These are phyloP conservation scores for Suhomyces guaymorum DNA, from an alignment of 1,139 yeast species.

Conservation along the genomic window DNA sequence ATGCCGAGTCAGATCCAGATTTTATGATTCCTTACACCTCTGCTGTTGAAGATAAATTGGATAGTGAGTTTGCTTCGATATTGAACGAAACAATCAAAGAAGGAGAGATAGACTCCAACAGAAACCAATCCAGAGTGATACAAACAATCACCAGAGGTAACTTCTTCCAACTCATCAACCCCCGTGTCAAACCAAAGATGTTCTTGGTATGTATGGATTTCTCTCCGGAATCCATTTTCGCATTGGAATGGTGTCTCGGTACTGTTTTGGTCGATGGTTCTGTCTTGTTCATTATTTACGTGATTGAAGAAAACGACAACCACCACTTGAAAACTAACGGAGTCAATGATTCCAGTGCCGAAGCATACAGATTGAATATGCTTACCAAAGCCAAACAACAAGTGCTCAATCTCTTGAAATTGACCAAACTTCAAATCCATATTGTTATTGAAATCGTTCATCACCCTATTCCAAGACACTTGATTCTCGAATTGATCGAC, in stretches of 20 bases:
- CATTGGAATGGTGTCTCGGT: constrained; percentile 89
- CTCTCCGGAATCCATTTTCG: constrained; percentile 82
- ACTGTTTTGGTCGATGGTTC: constrained; percentile 84
- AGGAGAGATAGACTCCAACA: constrained; percentile 62
- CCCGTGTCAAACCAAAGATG: constrained; percentile 60
- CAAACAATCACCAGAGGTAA: constrained; percentile 74
- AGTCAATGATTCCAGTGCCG: constrained; percentile 45
- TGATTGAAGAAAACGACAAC: constrained; percentile 65
- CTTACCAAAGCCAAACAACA: constrained; percentile 62
- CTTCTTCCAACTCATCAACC: constrained; percentile 55
- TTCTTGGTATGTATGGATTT: constrained; percentile 79
- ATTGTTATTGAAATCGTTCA: constrained; percentile 75
- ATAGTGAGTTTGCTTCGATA: constrained; percentile 61
- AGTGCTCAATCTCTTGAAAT: constrained; percentile 58
- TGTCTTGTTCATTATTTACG: constrained; percentile 76
- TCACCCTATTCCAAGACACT: constrained; percentile 86
- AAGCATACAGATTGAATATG: constrained; percentile 55
- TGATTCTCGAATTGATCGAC: constrained; percentile 79
- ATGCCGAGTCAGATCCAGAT: constrained; percentile 27
- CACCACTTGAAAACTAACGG: constrained; percentile 46
- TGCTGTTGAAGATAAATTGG: constrained; percentile 68
- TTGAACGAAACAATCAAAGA: constrained; percentile 61
- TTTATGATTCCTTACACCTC: constrained; percentile 67
- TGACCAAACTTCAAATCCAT: constrained; percentile 76
- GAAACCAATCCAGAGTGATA: constrained; percentile 55